Conservation (phyloP, 257 asterid genomes). For the Lantana camara region DNA sequence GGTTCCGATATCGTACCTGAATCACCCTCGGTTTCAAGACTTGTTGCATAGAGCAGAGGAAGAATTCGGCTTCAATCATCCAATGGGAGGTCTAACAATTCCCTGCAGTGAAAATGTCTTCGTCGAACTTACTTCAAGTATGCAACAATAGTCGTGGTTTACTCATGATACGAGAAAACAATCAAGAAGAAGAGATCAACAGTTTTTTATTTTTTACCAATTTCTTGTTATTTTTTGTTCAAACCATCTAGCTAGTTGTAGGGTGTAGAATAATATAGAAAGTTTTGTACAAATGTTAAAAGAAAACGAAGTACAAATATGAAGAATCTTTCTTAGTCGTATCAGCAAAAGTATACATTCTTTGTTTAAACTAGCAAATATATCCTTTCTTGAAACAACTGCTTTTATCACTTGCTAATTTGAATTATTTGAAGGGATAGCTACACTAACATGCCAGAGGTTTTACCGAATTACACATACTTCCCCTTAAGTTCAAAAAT, state of each 20-base stretch:
- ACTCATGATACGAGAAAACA: no score
- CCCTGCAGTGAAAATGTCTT: conserved; percentile 53
- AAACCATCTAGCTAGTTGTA: conserved; percentile 20
- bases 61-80: conserved; percentile 49
- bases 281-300: no score
- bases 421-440: no score
- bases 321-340: no score
- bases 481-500: no score
- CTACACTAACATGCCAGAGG: no score
- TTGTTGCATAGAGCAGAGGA: conserved; percentile 47
- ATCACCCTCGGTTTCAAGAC: conserved; percentile 50
- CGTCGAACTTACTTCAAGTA: conserved; percentile 43
- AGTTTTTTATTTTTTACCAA: background rate
- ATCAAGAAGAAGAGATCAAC: conserved; percentile 17
- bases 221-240: background rate
- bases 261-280: conserved; percentile 1
- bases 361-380: no score
- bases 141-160: conserved; percentile 22
- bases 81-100: conserved; percentile 47
- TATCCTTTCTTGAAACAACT: background rate
- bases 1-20: conserved; percentile 54
- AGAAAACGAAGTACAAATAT: no score
- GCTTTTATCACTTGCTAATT: background rate
- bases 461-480: no score
- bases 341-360: background rate